Evolutionary conservation across 2,329 filamentous ascomycete species (phyloP), one percentile per base, ranked within the genome.

Genomic region (Atkinsonella texensis): DNA sequence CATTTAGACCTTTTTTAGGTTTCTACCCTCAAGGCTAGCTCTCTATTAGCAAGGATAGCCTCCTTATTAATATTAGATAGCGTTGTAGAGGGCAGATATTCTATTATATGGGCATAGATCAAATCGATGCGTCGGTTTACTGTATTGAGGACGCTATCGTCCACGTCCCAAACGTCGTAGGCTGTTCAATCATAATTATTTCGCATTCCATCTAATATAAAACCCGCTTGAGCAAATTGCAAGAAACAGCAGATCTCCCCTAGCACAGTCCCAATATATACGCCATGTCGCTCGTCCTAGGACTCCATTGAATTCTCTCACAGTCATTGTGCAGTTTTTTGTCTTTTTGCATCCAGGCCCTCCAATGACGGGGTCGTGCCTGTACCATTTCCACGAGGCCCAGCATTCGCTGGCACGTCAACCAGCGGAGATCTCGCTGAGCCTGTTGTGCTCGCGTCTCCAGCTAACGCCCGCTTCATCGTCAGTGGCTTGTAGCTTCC

Each of bases 401-500:
- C 61, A 11, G 59, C 63, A 46, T 80, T 80, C 12, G 67, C 68
- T 10, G 76, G 67, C 13, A 80, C 65, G 50, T 81, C 79, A 2
- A 70, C 70, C 46, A 81, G 58, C 2, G 75, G 73, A 11, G 74
- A 60, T 53, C 77, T 69, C 32, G 56, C 61, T 0, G 54, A 58
- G 35, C 55, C 56, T 9, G 56, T 53, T 18, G 32, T 49, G 28
- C 53, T 57, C 53, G 52, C 55, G n/a, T 65, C 67, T 8, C 51
- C 61, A 1, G 66, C 63, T 40, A 65, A 61, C 3, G 75, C 71
- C 33, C 77, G 68, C 63, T 80, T 81, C 68, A 82, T 77, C 0
- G 78, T 80, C 1, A 75, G 76, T 11, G 79, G 79, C 15, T 74
- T 74, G 56, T 82, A 84, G 56, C 74, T 73, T n/a, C 70, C 69